Percentiles rank a stretch among this genome's conserved stretches.
Conservation (phyloP, 1,139 yeast species). For the Hyphopichia wangnamkhiaoensis region DNA sequence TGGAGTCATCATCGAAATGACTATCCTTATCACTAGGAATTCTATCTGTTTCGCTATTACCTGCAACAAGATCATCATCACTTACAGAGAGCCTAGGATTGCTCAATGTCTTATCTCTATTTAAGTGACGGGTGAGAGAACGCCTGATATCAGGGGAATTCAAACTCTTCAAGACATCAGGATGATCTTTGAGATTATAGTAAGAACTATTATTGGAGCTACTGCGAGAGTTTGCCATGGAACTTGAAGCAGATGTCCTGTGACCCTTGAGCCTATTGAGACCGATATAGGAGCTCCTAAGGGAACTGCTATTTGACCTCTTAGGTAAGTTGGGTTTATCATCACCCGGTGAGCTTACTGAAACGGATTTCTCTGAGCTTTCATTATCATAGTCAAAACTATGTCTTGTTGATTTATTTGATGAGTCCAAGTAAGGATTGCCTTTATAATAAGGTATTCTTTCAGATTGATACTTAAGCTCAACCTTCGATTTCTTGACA, state of each 20-base stretch:
- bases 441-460: constrained; percentile 22
- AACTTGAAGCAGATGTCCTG: neutral
- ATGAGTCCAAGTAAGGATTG: constrained; percentile 30
- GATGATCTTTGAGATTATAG: constrained; percentile 13
- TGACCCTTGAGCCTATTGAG: constrained; percentile 41
- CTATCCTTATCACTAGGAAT: neutral
- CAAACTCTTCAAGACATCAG: constrained; percentile 13
- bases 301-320: constrained; percentile 28
- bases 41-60: constrained; percentile 4
- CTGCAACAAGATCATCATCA: constrained; percentile 3
- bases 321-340: constrained; percentile 41
- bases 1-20: constrained; percentile 3
- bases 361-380: constrained; percentile 2
- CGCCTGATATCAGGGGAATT: constrained; percentile 20
- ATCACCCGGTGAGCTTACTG: constrained; percentile 5
- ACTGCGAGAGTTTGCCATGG: neutral
- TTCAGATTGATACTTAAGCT: constrained; percentile 23
- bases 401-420: constrained; percentile 4
- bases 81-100: neutral
- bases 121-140: constrained; percentile 9
- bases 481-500: neutral
- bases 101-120: constrained; percentile 3
- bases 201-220: constrained; percentile 20
- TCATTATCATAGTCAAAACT: constrained; percentile 6
- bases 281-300: constrained; percentile 40